These are phyloP conservation scores for Magnusiomyces magnusii DNA, from an alignment of 1,139 yeast species.

Conservation along the genomic window DNA sequence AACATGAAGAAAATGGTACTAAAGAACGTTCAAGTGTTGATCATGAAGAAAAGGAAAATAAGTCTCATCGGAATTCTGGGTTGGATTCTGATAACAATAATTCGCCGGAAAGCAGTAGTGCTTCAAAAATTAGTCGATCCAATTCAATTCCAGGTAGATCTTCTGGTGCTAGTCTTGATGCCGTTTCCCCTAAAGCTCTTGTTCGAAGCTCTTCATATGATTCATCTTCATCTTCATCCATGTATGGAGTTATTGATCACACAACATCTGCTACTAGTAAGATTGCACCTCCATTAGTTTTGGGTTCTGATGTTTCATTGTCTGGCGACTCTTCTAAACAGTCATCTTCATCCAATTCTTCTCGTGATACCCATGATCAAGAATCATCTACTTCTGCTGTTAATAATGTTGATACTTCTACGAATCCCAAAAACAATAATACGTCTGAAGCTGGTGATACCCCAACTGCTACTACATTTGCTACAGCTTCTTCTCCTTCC, in stretches of 20 bases:
- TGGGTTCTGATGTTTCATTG: neutral
- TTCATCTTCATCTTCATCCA: neutral
- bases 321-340: neutral
- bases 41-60: too few relatives aligned
- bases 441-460: neutral
- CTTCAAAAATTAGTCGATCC: neutral
- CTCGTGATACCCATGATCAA: too few relatives aligned
- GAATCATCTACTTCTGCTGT: too few relatives aligned
- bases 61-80: too few relatives aligned
- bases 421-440: too few relatives aligned
- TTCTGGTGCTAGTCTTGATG: neutral
- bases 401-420: too few relatives aligned
- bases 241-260: neutral
- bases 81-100: neutral
- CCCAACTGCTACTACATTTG: neutral
- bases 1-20: too few relatives aligned
- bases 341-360: too few relatives aligned
- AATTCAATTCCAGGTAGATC: neutral
- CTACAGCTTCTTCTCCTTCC: neutral
- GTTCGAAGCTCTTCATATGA: neutral
- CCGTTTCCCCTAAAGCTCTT: neutral
- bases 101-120: neutral
- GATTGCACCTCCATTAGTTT: neutral
- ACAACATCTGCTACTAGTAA: neutral
- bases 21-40: too few relatives aligned